These are phyloP conservation scores for Trifolium dubium DNA, from an alignment of 306 rosid species.

Conservation along the genomic window DNA sequence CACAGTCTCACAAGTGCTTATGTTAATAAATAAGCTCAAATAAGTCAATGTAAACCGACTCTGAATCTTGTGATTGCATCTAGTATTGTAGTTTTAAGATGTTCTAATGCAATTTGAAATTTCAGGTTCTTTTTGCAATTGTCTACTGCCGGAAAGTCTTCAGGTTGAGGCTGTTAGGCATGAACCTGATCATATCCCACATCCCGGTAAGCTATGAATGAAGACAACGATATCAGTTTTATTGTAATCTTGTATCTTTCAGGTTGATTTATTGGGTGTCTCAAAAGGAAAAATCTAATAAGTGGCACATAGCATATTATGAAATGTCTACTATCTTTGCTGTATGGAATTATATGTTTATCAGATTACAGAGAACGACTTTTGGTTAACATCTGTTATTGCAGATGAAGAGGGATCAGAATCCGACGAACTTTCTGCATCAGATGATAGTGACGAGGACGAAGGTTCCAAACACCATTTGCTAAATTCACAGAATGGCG, in stretches of 20 bases:
- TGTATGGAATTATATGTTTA: neutral
- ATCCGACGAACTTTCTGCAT: constrained; percentile 50
- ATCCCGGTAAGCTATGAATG: constrained; percentile 62
- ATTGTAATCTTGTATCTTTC: constrained; percentile 32
- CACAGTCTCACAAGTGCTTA: neutral
- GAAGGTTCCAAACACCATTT: constrained; percentile 66
- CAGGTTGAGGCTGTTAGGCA: constrained; percentile 84
- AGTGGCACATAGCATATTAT: neutral
- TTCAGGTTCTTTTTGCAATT: constrained; percentile 95
- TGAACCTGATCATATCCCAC: constrained; percentile 68
- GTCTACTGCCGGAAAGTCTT: constrained; percentile 95
- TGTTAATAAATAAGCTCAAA: neutral
- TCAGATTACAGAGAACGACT: neutral
- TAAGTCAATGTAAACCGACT: neutral
- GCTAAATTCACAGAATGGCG: constrained; percentile 56
- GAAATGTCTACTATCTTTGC: constrained; percentile 5
- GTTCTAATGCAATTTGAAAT: constrained; percentile 47
- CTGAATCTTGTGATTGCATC: constrained; percentile 9
- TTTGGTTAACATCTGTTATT: constrained; percentile 30
- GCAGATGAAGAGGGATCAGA: constrained; percentile 81
- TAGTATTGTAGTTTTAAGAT: constrained; percentile 43
- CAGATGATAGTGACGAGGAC: constrained; percentile 66
- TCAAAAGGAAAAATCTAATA: constrained; percentile 13
- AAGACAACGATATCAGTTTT: constrained; percentile 4
- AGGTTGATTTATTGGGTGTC: constrained; percentile 23